Base-by-base conservation (phyloP, 805 yeast genomes). In the Wickerhamiella qilinensis region DNA sequence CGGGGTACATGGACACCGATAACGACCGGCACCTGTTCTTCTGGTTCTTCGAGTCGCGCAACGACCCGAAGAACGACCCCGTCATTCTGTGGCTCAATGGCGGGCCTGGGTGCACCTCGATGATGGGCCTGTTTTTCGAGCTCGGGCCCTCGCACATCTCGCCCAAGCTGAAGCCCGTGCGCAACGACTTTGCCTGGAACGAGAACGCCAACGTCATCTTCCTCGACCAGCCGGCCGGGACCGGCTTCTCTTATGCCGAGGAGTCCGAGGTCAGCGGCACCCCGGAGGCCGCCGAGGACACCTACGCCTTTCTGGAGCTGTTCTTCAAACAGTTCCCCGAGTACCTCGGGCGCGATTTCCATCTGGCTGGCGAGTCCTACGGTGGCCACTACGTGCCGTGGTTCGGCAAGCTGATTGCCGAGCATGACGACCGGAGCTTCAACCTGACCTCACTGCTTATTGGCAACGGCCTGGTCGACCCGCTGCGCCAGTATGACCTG, bases 321-420 rank as follows among this genome's bases (percentile, higher is more conserved):
- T 85, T 88, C 65, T 88, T 79, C 68, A 75, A 77, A 56, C 77
- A 81, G 52, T 85, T 83, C 68, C 93, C 95, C 36, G 73, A 83
- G 57, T 77, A 77, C 59, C 53, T 66, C 37, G 60, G 67, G 40
- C 39, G 42, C 42, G 67, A 68, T 31, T 84, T 85, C 75, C 94
- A 84, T 60, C 81, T 85, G 56, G 79, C 94, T 37, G 96, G 96
- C 50, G 96, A 85, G 59, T 81, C 93, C 15, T 85, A 86, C 55
- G 96, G 88, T 21, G 96, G 96, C 38, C 94, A 84, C 59, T 86
- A 88, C 63, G 78, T 88, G 47, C 98, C 98, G 15, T 82, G 71
- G n/a, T 81, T 74, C 49, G 78, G 77, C 35, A 63, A 65, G 35
- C 76, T 71, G 51, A 71, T 74, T 41, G 43, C 63, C 58, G 62